Base-by-base conservation (phyloP, 345 rosid genomes). In the Melaleuca alternifolia region DNA sequence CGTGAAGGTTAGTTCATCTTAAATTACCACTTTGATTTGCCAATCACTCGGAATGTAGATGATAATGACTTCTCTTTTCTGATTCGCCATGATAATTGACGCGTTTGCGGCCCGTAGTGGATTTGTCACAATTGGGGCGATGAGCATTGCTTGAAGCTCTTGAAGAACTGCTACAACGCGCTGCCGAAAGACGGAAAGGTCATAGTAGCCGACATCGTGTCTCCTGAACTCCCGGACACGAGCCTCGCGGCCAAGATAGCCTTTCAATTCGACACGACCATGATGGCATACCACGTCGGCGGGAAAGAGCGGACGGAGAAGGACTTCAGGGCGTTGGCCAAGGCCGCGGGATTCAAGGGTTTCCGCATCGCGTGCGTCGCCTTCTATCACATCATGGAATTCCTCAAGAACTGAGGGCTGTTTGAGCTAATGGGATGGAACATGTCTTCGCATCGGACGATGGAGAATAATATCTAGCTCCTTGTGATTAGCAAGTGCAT, bases 231-330 rank as follows among this genome's bases (percentile, higher is more conserved):
- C 28, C 56, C 23, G 56, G 56, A 53, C 23, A 53, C 56, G 23
- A 53, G 56, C 56, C 23, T 18, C 18, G 23, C 7, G 56, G 7
- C 56, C 56, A 53, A 18, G 56, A 6, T 53, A 53, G 23, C 56
- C 24, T 53, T 5, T 53, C 56, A 18, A 7, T 6, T 18, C 21
- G 23, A 53, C 54, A 6, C 16, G 21, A 18, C 16, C 54, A 53
- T 53, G 54, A 16, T 53, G 54, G 21, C 23, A 6, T 16, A 51
- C 16, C 6, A 13, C 53, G 16, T 1, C 21, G 54, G 88, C 15
- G 82, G 88, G 30, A 77, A 86, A 81, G 84, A 86, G 83, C 84
- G 86, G 65, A 84, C 83, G 4, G 71, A 87, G 57, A 85, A 51
- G 23, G 88, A 87, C 65, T 87, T 87, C 46, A 37, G 65, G 71